Evolutionary conservation across 108 stramenopile species (phyloP), one percentile per base, ranked within the genome.

Genomic region (Fragilaria radians): DNA sequence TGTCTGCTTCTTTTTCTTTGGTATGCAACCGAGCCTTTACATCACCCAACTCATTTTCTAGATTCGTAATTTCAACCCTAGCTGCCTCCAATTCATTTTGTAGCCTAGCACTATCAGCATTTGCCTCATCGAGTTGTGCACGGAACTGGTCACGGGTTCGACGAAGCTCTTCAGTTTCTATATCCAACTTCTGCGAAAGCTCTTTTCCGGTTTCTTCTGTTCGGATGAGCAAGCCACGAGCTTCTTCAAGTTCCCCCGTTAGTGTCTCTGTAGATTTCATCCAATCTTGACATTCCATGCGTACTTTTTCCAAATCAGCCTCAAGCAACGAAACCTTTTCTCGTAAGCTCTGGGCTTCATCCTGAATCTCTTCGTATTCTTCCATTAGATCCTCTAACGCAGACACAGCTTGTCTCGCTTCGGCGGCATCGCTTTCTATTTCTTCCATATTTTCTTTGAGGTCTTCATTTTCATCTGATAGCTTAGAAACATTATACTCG

Each of bases 391-490:
- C 36, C 36, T 42, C 36, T 14, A 42, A 14, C 36, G 36, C 36
- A 11, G 36, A 42, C 14, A 42, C 36, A 7, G 36, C 36, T 42
- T 42, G 36, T 42, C 14, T 7, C 11, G 36, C 36, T 14, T 42
- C 36, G 14, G 36, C 36, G 11, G 36, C 36, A 42, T 42, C 11
- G 4, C 55, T 49, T 46, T 73, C 65, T 17, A 63, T 45, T 5
- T 73, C 57, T 23, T 67, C 48, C 1, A 61, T 51, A 30, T 45
- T 57, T 25, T 48, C 49, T 34, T 54, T 54, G 29, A 47, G 32
- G 22, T 46, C 52, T 7, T 33, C 26, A 24, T 66, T 19, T 30
- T 67, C 66, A 28, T 67, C 57, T 31, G 58, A 48, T 4, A 67
- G 11, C 14, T 42, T 7, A 11, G 36, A 7, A 7, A 42, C 11